These are phyloP conservation scores for Urochloa ruziziensis DNA, from an alignment of 176 grass and related monocot genomes.

Conservation along the genomic window DNA sequence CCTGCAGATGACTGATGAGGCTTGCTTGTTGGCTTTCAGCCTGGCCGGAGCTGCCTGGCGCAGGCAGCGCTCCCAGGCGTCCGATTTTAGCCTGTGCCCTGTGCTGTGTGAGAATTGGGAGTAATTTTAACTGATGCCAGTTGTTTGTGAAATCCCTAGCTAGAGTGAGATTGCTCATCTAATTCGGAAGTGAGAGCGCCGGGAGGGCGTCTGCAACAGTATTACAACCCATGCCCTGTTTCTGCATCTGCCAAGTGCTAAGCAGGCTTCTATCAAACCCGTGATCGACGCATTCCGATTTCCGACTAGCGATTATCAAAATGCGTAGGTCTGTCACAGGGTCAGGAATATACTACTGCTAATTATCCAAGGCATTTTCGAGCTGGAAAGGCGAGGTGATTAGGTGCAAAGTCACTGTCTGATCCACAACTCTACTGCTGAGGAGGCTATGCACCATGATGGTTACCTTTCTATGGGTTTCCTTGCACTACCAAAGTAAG, in stretches of 20 bases:
- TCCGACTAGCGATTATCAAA: background rate
- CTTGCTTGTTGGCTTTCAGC: no score
- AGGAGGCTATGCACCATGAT: background rate
- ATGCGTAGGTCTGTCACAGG: background rate
- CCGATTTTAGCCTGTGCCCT: no score
- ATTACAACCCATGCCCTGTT: background rate
- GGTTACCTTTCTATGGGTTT: background rate
- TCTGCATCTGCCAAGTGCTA: background rate
- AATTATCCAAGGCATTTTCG: background rate
- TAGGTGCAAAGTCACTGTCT: conserved; percentile 11
- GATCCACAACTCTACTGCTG: background rate
- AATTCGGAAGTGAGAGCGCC: background rate
- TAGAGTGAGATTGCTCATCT: background rate
- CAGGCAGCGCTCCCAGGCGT: no score
- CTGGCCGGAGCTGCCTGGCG: no score
- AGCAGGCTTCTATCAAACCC: background rate
- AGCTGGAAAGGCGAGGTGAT: background rate
- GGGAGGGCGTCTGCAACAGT: background rate
- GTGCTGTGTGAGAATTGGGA: background rate
- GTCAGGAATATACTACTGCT: background rate
- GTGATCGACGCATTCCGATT: background rate
- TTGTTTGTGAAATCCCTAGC: background rate
- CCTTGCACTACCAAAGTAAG: background rate
- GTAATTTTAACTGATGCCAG: background rate
- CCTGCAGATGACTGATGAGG: background rate